Evolutionary conservation across 1,139 yeast genomes (phyloP), one percentile per base, ranked within the genome.

Genomic region (Pichia sp.): DNA sequence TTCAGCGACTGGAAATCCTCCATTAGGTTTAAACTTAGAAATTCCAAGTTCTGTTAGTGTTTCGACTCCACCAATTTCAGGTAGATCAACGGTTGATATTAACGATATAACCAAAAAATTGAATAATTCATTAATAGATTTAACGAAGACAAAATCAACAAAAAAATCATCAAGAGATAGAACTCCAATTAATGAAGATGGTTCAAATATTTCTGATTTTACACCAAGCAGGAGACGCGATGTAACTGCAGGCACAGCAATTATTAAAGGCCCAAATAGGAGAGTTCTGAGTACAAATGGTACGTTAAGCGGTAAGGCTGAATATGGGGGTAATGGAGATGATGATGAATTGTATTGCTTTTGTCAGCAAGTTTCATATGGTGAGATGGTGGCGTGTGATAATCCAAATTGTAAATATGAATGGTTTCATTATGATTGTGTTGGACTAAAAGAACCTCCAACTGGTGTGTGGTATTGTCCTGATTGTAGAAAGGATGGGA

Each of bases 301-400:
- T 4, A 31, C 22, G 4, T 27, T 26, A 3, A 33, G 16, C 16
- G 16, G 31, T n/a, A 40, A 49, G n/a, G 45, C 40, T 12, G 43
- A 37, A 30, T 35, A 36, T n/a, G 44, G 41, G 31, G 39, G 39
- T 25, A 48, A 40, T 35, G 54, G 50, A 4, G 45, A 42, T 11
- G 89, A 81, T 52, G 86, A 84, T 27, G 78, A 74, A 47, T 64
- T 80, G 43, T 87, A 87, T 62, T 87, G 96, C 63, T 77, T 82
- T 64, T 87, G 96, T 61, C 87, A 84, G 55, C 78, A 87, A 51
- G 89, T 84, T 0, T 84, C 95, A 1, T 85, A 82, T 66, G 96
- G 96, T 11, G 87, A 86, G 54, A 87, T 87, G 96, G 81, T 87
- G 63, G 96, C 95, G 0, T 87, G 96, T 63, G 96, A 87, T 61